These are phyloP conservation scores for Gardenia jasminoides DNA, from an alignment of 257 asterid genomes.

Conservation along the genomic window DNA sequence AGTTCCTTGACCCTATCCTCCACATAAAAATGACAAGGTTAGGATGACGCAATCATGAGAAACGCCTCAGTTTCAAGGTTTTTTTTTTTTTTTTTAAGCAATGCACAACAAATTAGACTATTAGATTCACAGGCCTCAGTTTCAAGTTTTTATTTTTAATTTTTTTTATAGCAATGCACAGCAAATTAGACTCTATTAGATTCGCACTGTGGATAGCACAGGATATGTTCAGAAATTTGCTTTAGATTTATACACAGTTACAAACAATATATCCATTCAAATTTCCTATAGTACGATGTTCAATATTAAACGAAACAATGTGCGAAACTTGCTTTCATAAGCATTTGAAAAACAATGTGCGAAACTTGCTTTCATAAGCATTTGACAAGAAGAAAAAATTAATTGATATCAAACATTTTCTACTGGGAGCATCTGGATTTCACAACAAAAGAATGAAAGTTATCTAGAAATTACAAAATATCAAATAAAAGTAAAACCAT, in stretches of 20 bases:
- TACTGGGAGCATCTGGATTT: not conserved
- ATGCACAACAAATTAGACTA: not conserved
- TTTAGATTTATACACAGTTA: not conserved
- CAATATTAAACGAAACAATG: not conserved
- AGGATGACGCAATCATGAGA: slow-evolving; percentile 2
- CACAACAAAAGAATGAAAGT: not conserved
- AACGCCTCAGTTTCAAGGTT: not conserved
- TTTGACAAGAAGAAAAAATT: not conserved
- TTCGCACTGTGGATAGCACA: not conserved
- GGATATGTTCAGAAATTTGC: not conserved
- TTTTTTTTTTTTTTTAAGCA: too few species aligned
- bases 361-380: not conserved
- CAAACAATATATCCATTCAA: not conserved
- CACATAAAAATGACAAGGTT: slow-evolving; percentile 2
- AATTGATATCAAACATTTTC: not conserved
- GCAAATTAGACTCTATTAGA: not conserved
- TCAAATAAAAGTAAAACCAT: not conserved
- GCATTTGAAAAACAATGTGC: too few species aligned
- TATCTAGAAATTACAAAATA: not conserved
- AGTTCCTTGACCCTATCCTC: slow-evolving; percentile 28
- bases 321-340: not conserved
- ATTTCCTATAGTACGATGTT: not conserved
- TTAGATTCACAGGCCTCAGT: not conserved
- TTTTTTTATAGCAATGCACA: too few species aligned
- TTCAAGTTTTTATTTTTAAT: too few species aligned